These are phyloP conservation scores for Heliamphora exappendiculata DNA, from an alignment of 148 eudicot genomes.

Conservation along the genomic window DNA sequence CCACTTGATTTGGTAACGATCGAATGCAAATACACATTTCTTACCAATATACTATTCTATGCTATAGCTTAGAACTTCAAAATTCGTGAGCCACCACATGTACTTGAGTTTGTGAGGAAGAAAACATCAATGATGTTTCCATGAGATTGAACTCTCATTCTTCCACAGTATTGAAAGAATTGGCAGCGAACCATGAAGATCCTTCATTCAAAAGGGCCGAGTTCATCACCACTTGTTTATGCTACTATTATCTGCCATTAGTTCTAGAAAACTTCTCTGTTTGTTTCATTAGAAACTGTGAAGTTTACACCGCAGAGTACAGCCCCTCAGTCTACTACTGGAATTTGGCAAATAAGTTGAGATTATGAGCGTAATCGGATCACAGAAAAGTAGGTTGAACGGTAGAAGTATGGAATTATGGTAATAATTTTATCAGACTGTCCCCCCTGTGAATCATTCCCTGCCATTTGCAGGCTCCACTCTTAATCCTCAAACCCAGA, in stretches of 20 bases:
- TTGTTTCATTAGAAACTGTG: not conserved
- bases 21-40: not conserved
- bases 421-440: no score
- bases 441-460: no score
- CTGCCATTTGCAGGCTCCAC: no score
- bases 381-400: not conserved
- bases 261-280: not conserved
- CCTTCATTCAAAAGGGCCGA: conserved; percentile 10
- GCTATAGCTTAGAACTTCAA: not conserved
- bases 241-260: not conserved
- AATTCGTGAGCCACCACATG: conserved; percentile 25
- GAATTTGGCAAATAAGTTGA: not conserved
- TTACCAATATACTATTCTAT: not conserved
- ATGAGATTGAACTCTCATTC: conserved; percentile 40
- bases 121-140: conserved; percentile 43
- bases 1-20: not conserved
- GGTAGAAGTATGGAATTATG: no score
- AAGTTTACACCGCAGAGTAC: not conserved
- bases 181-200: conserved; percentile 23
- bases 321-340: not conserved
- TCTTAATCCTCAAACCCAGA: not conserved
- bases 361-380: not conserved
- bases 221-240: not conserved
- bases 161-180: conserved; percentile 55
- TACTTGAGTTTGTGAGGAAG: conserved; percentile 48